A percentile compares a stretch with the other conserved stretches of the same genome.
Evolutionary conservation across 306 rosid genomes (phyloP).

Genomic region (Trifolium subterraneum): DNA sequence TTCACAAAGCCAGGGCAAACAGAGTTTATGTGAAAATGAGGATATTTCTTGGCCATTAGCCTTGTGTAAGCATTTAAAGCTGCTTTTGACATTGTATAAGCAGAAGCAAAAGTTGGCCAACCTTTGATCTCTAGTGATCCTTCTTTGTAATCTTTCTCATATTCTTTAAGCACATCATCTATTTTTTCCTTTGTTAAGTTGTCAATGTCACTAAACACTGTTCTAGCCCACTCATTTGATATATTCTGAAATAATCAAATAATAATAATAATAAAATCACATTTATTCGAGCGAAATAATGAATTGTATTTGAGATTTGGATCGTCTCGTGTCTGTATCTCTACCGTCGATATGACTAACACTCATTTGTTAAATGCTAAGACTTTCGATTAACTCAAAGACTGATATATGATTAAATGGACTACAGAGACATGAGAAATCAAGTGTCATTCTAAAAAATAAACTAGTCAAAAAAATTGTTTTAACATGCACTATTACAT

Average conservation of each 20-base stretch:
- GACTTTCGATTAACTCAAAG: neutral
- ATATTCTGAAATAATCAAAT: slow-evolving; percentile 37
- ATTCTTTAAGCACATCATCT: slow-evolving; percentile 42
- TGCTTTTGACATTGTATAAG: slow-evolving; percentile 52
- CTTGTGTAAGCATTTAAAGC: slow-evolving; percentile 56
- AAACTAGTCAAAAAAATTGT: too few relatives aligned
- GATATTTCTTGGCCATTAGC: slow-evolving; percentile 44
- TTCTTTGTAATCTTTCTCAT: slow-evolving; percentile 46
- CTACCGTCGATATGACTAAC: neutral
- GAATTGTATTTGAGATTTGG: too few relatives aligned
- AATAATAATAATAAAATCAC: neutral
- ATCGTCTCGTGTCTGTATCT: neutral
- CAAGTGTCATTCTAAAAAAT: too few relatives aligned
- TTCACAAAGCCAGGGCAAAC: slow-evolving; percentile 57
- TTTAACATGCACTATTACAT: too few relatives aligned
- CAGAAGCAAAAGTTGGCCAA: slow-evolving; percentile 46
- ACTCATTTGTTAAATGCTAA: neutral
- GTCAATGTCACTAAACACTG: slow-evolving; percentile 35
- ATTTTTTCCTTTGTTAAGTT: slow-evolving; percentile 43
- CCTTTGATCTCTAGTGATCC: slow-evolving; percentile 47
- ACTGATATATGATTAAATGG: too few relatives aligned
- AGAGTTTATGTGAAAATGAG: slow-evolving; percentile 42
- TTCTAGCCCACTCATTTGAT: slow-evolving; percentile 47
- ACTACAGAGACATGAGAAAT: neutral
- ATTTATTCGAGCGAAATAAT: neutral